phyloP scores from a whole-genome alignment of 176 grass and related monocot species.

The Lolium rigidum region DNA sequence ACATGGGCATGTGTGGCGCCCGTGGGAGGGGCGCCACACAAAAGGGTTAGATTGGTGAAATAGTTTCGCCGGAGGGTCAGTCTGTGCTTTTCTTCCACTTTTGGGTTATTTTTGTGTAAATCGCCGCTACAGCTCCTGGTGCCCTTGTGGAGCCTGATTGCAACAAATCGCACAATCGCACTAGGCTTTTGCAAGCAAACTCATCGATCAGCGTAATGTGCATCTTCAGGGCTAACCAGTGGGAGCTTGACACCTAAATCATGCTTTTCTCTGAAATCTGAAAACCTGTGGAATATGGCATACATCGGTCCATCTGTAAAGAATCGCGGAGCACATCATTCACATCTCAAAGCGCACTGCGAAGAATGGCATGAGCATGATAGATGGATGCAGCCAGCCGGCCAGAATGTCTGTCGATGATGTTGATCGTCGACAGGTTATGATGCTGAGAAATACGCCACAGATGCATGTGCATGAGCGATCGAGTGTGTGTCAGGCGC shows the following conservation, averaged over 20 bases:
- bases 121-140: not conserved
- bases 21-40: too few relatives aligned
- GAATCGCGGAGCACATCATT: not conserved
- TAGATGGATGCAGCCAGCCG: not conserved
- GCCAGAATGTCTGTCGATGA: conserved; percentile 16
- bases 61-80: too few relatives aligned
- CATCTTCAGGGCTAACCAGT: not conserved
- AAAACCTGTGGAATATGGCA: not conserved
- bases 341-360: conserved; percentile 25
- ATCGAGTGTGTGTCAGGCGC: conserved; percentile 10
- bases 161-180: not conserved
- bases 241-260: not conserved
- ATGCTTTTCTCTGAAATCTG: not conserved
- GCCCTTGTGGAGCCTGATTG: not conserved
- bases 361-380: not conserved
- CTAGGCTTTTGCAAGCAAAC: not conserved
- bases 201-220: not conserved
- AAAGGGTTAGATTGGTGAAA: too few relatives aligned
- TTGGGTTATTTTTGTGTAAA: too few relatives aligned
- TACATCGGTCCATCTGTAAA: conserved; percentile 26
- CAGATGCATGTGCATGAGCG: not conserved
- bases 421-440: conserved; percentile 1
- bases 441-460: conserved; percentile 20
- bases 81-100: too few relatives aligned
- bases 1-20: too few relatives aligned